phyloP scores from a whole-genome alignment of 2,329 filamentous ascomycete genomes.

The Cladorrhinum sp. region DNA sequence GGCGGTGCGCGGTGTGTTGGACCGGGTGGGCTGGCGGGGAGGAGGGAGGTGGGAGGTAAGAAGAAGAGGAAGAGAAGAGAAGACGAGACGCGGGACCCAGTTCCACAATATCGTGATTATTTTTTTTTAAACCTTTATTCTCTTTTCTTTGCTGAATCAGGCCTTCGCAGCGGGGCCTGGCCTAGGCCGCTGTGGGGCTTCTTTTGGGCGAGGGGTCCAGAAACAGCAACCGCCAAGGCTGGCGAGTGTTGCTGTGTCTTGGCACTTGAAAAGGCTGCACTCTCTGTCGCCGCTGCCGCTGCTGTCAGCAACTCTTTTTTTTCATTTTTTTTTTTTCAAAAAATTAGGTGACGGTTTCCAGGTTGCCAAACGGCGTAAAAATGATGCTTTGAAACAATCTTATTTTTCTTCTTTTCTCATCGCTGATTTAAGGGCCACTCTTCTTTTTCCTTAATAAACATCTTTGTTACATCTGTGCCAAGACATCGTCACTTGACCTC shows the following conservation, averaged over 20 bases:
- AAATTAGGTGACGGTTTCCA: too few relatives aligned
- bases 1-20: constrained; percentile 40
- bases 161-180: constrained; percentile 8
- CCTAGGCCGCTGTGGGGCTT: background rate
- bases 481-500: background rate
- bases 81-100: constrained; percentile 18
- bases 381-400: background rate
- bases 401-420: background rate
- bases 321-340: background rate
- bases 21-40: constrained; percentile 26
- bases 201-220: background rate
- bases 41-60: constrained; percentile 16
- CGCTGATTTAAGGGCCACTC: background rate
- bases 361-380: too few relatives aligned
- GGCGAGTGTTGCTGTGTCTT: background rate
- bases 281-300: too few relatives aligned
- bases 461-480: background rate
- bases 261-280: too few relatives aligned
- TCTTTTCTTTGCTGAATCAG: constrained; percentile 27
- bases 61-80: constrained; percentile 18
- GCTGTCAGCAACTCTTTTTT: background rate
- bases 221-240: background rate
- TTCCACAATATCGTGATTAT: constrained; percentile 30
- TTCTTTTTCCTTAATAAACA: background rate
- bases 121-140: constrained; percentile 25